Base-by-base conservation (phyloP, 805 yeast genomes). In the Teunomyces barrocoloradensis region DNA sequence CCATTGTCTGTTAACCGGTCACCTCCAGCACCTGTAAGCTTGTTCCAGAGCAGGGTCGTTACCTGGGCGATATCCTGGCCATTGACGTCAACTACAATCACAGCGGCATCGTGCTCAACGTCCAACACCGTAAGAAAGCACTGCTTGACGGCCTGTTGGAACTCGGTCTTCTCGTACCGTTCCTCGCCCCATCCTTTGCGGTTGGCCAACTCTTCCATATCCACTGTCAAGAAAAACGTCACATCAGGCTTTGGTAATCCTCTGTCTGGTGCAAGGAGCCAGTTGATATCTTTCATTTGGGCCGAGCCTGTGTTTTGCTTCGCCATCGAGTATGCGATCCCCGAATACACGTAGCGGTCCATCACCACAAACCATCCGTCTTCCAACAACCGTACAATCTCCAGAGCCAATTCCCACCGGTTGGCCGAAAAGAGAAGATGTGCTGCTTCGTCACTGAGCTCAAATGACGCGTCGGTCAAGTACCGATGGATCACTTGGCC, bases 101-200 rank as follows among this genome's bases (percentile, higher is more conserved):
- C 66, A 12, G 71, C 45, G 10, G 64, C 54, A 34, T 68, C 70
- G 2, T 63, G 53, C 1, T 49, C 57, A 2, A 52, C 49, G 23
- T 55, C 54, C 37, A 80, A 71, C 36, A 84, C 70, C 17, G 62
- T 52, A 46, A 74, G 68, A 60, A 91, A 94, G 51, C 82, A 72
- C 7, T 57, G 37, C 49, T 81, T 79, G 3, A 94, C 99, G 33
- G 70, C 71, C n/a, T 68, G 64, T 61, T 94, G 99, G 59, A 94
- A 87, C 42, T 77, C 82, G 4, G 65, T 63, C 23, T 76, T 78
- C 63, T 94, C 99, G 66, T 94, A 94, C 45, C 97, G 71, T 64
- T 94, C 99, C n/a, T 83, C 86, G 11, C 99, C 99, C 73, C 87
- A 94, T 1, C 96, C 96, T 9, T 81, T 82, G 46, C 98, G 74